Evolutionary conservation across 306 rosid species (phyloP).

Genomic region (Quillaja saponaria): DNA sequence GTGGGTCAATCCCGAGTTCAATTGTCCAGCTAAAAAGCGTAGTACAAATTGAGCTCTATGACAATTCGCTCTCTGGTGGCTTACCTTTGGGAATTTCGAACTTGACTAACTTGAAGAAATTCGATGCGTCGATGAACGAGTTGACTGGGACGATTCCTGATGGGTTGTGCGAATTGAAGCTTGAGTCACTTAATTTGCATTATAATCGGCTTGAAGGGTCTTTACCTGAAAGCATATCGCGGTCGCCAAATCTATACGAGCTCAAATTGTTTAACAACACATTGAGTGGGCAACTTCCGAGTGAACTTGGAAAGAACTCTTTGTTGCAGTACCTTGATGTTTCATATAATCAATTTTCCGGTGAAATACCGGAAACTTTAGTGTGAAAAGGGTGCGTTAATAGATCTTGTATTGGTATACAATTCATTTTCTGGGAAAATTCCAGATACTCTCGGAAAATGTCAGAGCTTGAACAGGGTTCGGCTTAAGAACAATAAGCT

Average conservation of each 20-base stretch:
- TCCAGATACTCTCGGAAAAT: constrained; percentile 51
- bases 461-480: constrained; percentile 54
- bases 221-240: constrained; percentile 51
- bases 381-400: constrained; percentile 48
- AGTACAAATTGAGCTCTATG: constrained; percentile 58
- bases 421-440: constrained; percentile 71
- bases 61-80: constrained; percentile 60
- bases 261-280: constrained; percentile 62
- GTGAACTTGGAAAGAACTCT: constrained; percentile 57
- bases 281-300: constrained; percentile 56
- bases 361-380: constrained; percentile 56
- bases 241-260: constrained; percentile 46
- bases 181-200: constrained; percentile 50
- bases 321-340: constrained; percentile 45
- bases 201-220: constrained; percentile 52
- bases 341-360: constrained; percentile 57
- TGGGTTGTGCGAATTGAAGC: constrained; percentile 49
- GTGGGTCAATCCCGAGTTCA: constrained; percentile 50
- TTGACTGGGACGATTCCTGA: constrained; percentile 62
- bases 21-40: constrained; percentile 41
- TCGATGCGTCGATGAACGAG: constrained; percentile 63
- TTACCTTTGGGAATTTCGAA: constrained; percentile 50
- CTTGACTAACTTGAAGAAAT: constrained; percentile 41
- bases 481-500: constrained; percentile 62
- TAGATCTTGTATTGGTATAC: constrained; percentile 45